Base-by-base conservation (phyloP, 2,329 filamentous ascomycete genomes). In the Leptosphaerulina australis region DNA sequence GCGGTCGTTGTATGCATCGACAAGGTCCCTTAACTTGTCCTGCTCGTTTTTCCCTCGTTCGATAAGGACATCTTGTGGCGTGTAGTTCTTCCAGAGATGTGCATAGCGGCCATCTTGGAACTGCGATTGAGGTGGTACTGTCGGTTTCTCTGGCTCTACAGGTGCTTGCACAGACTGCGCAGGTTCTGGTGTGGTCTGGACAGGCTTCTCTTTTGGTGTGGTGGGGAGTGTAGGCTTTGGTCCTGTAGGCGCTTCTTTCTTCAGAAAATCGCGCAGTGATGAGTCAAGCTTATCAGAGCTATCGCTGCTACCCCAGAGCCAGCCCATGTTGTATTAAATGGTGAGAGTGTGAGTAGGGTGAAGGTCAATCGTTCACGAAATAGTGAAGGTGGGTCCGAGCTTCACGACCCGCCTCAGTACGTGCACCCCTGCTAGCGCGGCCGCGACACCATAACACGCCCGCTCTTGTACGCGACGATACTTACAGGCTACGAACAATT, bases 61-160 rank as follows among this genome's bases (percentile, higher is more conserved):
- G 65, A 93, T 87, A 53, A 95, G 76, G 48, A 88, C 79, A 26
- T 79, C 70, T 43, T 89, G 84, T 7, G 93, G 87, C 50, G 83
- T 83, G 79, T 99, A 99, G 50, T 83, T 90, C 75, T 91, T 93
- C 94, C 94, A 99, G 24, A 99, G 79, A 70, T 97, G 83, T 47
- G 92, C 91, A 74, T 89, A 90, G 52, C 87, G 83, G 56, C 86
- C 86, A 69, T 90, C 87, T 66, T 82, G 81, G 66, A 79, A 88
- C 14, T 87, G 77, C 11, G 84, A 87, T 60, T 84, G 78, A 28
- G 70, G 59, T 0, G 78, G 79, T 1, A 79, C 76, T 25, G 67
- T 50, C 9, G 76, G 72, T 44, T 66, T 55, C 44, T 53, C 43
- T 51, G 53, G 21, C 45, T 55, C 50, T 47, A 60, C 44, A 2